Evolutionary conservation across 1,284 basidiomycete species (phyloP).

Genomic region (Amylostereum chailletii): DNA sequence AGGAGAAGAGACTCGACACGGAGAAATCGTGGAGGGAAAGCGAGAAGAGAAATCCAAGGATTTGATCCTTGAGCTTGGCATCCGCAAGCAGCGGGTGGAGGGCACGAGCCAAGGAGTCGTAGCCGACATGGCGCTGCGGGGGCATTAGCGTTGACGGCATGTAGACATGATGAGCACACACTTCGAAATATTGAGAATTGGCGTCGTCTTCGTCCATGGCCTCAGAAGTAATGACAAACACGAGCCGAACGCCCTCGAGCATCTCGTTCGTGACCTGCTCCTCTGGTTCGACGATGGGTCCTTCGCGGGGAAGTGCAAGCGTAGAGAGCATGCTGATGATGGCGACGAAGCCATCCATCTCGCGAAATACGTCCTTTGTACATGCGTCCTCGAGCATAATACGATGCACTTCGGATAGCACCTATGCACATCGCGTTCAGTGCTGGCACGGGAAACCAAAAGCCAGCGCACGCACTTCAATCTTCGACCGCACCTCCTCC

Average conservation of each 20-base stretch:
- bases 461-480: constrained; percentile 35
- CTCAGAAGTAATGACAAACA: constrained; percentile 56
- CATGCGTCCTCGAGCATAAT: constrained; percentile 49
- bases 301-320: constrained; percentile 28
- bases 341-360: constrained; percentile 70
- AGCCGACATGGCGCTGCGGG: constrained; percentile 55
- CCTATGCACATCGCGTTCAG: constrained; percentile 25
- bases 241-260: constrained; percentile 45
- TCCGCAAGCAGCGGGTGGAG: constrained; percentile 41
- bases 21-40: constrained; percentile 57
- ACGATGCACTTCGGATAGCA: constrained; percentile 50
- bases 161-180: constrained; percentile 25
- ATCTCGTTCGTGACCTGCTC: constrained; percentile 35
- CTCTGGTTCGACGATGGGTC: constrained; percentile 27
- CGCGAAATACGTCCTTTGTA: constrained; percentile 69
- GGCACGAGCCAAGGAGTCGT: constrained; percentile 49
- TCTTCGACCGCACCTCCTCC: constrained; percentile 32
- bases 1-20: constrained; percentile 40
- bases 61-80: constrained; percentile 37
- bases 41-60: constrained; percentile 54
- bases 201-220: constrained; percentile 45
- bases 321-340: constrained; percentile 64
- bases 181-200: constrained; percentile 63
- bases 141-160: background rate
- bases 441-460: background rate